Percentiles rank a stretch among this genome's conserved stretches.
Conservation (phyloP, 768 basidiomycete genomes). For the Lactarius sanguifluus region DNA sequence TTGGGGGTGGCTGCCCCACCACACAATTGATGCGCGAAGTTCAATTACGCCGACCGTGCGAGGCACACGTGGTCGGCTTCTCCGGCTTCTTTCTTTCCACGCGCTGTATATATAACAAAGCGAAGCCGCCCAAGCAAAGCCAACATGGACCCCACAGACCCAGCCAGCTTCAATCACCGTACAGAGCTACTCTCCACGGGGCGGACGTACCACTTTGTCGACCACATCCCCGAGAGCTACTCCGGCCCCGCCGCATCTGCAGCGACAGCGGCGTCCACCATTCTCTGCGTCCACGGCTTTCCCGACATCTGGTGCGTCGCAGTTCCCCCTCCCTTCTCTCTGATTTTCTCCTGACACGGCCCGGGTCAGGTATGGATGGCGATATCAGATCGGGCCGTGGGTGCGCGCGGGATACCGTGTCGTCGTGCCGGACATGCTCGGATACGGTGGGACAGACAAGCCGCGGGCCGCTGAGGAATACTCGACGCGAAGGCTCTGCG, state of each 20-base stretch:
- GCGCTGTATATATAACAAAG: too few species aligned
- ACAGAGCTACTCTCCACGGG: slow-evolving; percentile 56
- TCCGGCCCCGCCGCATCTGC: slow-evolving; percentile 31
- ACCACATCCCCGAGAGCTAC: slow-evolving; percentile 54
- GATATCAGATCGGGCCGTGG: slow-evolving; percentile 41
- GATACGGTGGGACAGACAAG: slow-evolving; percentile 48
- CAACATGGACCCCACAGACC: slow-evolving; percentile 39
- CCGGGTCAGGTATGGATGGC: slow-evolving; percentile 39
- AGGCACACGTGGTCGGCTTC: too few species aligned
- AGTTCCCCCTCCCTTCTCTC: background rate
- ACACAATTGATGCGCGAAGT: too few species aligned
- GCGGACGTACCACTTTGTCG: slow-evolving; percentile 67
- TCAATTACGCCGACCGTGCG: too few species aligned
- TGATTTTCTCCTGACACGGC: background rate
- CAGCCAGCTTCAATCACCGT: slow-evolving; percentile 52
- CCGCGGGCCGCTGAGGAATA: slow-evolving; percentile 36
- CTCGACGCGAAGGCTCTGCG: slow-evolving; percentile 31
- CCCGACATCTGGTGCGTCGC: slow-evolving; percentile 55
- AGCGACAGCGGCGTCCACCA: slow-evolving; percentile 37
- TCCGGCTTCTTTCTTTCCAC: too few species aligned
- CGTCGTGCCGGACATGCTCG: slow-evolving; percentile 50
- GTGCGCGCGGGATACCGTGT: slow-evolving; percentile 43
- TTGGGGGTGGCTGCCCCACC: too few species aligned
- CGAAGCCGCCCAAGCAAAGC: too few species aligned
- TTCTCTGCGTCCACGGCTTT: slow-evolving; percentile 81